Evolutionary conservation across 805 yeast species (phyloP).

Genomic region (Pichia californica): DNA sequence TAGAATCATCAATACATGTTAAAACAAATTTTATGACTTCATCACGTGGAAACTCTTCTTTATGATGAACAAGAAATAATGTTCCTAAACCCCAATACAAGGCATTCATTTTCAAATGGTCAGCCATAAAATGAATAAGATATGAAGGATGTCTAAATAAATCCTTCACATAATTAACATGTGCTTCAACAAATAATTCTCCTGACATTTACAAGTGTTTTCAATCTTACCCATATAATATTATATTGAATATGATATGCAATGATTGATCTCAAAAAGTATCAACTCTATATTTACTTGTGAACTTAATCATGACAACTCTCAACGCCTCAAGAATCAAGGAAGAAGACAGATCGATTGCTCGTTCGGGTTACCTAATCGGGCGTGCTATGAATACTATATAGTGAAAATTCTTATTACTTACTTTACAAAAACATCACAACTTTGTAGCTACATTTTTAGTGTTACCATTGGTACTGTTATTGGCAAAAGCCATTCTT

Average conservation of each 20-base stretch:
- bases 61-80: constrained; percentile 49
- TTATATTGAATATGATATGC: too few species aligned
- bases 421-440: too few species aligned
- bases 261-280: too few species aligned
- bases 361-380: too few species aligned
- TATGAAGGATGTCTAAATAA: constrained; percentile 51
- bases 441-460: too few species aligned
- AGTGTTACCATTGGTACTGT: background rate
- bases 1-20: constrained; percentile 49
- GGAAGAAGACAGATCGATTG: too few species aligned
- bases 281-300: too few species aligned
- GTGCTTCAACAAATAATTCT: constrained; percentile 30
- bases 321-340: too few species aligned
- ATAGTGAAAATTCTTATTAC: too few species aligned
- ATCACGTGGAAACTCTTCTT: constrained; percentile 49
- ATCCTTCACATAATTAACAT: constrained; percentile 48
- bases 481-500: constrained; percentile 13
- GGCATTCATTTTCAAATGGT: constrained; percentile 86
- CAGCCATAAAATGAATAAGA: constrained; percentile 80
- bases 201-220: constrained; percentile 3
- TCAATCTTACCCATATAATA: too few species aligned
- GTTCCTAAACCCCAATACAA: constrained; percentile 94
- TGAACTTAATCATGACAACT: too few species aligned
- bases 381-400: too few species aligned
- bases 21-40: constrained; percentile 66